Base-by-base conservation (phyloP, 2,329 filamentous ascomycete genomes). In the Cladosporium sp. region DNA sequence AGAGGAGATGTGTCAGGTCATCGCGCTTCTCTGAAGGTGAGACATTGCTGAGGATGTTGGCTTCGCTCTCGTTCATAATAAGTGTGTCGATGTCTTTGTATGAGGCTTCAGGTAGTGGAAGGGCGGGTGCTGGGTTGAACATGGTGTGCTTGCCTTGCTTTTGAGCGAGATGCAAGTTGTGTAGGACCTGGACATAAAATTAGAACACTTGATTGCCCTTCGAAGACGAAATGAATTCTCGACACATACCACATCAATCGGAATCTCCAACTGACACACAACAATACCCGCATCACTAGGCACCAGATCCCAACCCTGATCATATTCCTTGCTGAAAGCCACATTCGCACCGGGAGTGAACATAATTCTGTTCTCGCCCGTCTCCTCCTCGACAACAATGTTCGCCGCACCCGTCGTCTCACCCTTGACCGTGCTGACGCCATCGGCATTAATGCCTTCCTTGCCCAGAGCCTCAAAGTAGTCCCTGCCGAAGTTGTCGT, bases 51-150 rank as follows among this genome's bases (percentile, higher is more conserved):
- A 96, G 84, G 59, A 93, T 85, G 10, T 88, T 85, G 2, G 93
- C 91, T 80, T 97, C 93, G 1, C 90, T 95, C 81, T 97, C 93
- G 74, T 98, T 97, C 72, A 97, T 86, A 60, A 97, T 86, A 52
- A 97, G 82, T 72, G 96, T 92, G 50, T 88, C 87, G 35, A 97
- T 84, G 0, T 85, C 86, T 7, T 76, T 72, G 75, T 91, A 95
- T 10, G 87, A 88, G 31, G 86, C 83, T 0, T 82, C 81, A 0
- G 91, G 92, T 3, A 97, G 79, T 10, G 80, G 78, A 53, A 88
- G 84, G 3, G 93, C 92, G 1, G 82, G 82, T 3, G 93, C 93
- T 18, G 93, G 93, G 77, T 97, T 98, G 69, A 97, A 84, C 59
- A 97, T 84, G 2, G 94, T 89, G 62, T 78, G 74, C 57, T 72